Evolutionary conservation across 495 filamentous ascomycete genomes (phyloP).

Genomic region (Xylaria longipes): DNA sequence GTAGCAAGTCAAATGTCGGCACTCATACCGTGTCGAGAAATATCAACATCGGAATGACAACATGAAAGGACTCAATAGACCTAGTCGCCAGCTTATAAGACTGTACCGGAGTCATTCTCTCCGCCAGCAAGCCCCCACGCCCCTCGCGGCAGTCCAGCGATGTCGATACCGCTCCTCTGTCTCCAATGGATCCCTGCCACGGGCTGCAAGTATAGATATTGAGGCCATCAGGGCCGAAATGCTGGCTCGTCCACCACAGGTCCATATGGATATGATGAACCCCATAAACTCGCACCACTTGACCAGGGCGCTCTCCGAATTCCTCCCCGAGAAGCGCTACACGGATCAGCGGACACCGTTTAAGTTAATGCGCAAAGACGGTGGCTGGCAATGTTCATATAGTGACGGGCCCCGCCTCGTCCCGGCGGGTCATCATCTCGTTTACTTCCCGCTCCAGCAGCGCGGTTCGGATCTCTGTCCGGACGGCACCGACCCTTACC

Average conservation of each 20-base stretch:
- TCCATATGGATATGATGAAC: constrained; percentile 68
- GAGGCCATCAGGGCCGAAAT: constrained; percentile 36
- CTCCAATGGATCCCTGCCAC: constrained; percentile 16
- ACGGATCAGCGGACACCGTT: not conserved
- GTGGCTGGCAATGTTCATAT: not conserved
- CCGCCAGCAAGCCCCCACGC: not conserved
- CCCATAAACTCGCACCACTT: constrained; percentile 71
- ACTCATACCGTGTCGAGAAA: constrained; percentile 1
- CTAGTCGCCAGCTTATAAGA: not conserved
- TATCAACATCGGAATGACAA: not conserved
- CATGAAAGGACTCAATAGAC: constrained; percentile 18
- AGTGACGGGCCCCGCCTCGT: constrained; percentile 33
- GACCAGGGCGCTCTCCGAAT: constrained; percentile 64
- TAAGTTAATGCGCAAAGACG: not conserved
- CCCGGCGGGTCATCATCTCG: constrained; percentile 72
- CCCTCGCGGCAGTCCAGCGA: constrained; percentile 3
- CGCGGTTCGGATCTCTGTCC: constrained; percentile 59
- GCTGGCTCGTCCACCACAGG: constrained; percentile 56
- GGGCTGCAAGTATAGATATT: constrained; percentile 11
- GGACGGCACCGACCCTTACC: constrained; percentile 76
- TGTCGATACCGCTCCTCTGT: constrained; percentile 26
- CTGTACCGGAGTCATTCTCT: not conserved
- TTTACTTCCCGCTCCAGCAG: constrained; percentile 72
- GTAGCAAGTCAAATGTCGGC: not conserved
- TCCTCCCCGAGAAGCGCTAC: constrained; percentile 50